Percentiles rank a stretch among this genome's conserved stretches.
These are phyloP conservation scores for Coelastrella sp. DNA, from an alignment of 139 green algal genomes.

Conservation along the genomic window DNA sequence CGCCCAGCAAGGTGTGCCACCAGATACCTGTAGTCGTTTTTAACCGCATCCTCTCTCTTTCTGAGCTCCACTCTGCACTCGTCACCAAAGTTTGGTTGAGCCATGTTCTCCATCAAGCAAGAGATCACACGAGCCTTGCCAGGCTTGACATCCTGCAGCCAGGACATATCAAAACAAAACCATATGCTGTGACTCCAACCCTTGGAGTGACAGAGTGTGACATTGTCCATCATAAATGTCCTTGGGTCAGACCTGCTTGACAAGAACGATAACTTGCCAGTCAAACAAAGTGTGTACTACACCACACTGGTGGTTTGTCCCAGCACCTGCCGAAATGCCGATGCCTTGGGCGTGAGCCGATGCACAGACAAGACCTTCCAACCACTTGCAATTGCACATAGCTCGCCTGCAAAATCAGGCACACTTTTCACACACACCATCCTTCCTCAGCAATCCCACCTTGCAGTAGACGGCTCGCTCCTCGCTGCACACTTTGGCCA, in stretches of 20 bases:
- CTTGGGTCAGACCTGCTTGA: too few species aligned
- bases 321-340: too few species aligned
- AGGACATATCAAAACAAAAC: not conserved
- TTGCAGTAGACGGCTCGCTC: constrained; percentile 87
- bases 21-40: constrained; percentile 73
- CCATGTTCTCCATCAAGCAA: constrained; percentile 75
- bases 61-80: constrained; percentile 77
- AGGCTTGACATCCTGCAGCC: constrained; percentile 68
- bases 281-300: too few species aligned
- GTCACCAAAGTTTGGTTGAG: constrained; percentile 80
- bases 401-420: too few species aligned
- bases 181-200: not conserved
- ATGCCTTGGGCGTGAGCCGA: too few species aligned
- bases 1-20: not conserved
- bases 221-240: too few species aligned
- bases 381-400: too few species aligned
- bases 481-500: constrained; percentile 83
- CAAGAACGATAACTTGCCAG: too few species aligned
- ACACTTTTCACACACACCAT: too few species aligned
- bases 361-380: too few species aligned
- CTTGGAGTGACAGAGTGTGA: too few species aligned
- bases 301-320: too few species aligned
- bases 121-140: constrained; percentile 73
- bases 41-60: constrained; percentile 66
- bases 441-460: constrained; percentile 31